These are phyloP conservation scores for Pterocarpus santalinus DNA, from an alignment of 306 rosid genomes.

Conservation along the genomic window DNA sequence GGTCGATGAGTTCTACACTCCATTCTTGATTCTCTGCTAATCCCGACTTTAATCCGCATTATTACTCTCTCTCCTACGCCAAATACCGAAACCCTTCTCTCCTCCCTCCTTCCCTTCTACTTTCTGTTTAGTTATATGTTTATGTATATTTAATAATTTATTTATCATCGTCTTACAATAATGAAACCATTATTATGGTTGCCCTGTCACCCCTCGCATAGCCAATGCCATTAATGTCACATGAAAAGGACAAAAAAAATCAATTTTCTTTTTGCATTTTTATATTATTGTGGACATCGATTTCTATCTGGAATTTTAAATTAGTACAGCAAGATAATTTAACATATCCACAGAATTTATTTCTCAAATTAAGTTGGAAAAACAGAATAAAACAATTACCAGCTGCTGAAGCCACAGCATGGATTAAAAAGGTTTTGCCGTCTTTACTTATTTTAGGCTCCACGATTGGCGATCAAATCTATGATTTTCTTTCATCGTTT, in stretches of 20 bases:
- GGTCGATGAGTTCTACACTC: constrained; percentile 49
- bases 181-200: constrained; percentile 21
- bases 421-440: constrained; percentile 7
- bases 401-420: background rate
- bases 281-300: background rate
- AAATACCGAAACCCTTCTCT: constrained; percentile 7
- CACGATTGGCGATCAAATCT: constrained; percentile 14
- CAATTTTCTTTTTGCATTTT: background rate
- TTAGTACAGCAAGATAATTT: background rate
- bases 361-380: background rate
- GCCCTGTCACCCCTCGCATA: constrained; percentile 12
- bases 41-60: constrained; percentile 10
- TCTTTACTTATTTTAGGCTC: constrained; percentile 13
- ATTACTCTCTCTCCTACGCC: background rate
- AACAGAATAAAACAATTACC: background rate
- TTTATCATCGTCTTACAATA: background rate
- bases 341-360: background rate
- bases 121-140: background rate
- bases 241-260: background rate
- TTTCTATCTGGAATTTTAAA: background rate
- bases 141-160: no score
- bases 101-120: background rate
- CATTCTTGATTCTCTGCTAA: constrained; percentile 44
- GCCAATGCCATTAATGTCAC: constrained; percentile 5
- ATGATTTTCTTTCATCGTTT: background rate